Conservation (phyloP, 116 monocot genomes). For the Zostera marina region DNA sequence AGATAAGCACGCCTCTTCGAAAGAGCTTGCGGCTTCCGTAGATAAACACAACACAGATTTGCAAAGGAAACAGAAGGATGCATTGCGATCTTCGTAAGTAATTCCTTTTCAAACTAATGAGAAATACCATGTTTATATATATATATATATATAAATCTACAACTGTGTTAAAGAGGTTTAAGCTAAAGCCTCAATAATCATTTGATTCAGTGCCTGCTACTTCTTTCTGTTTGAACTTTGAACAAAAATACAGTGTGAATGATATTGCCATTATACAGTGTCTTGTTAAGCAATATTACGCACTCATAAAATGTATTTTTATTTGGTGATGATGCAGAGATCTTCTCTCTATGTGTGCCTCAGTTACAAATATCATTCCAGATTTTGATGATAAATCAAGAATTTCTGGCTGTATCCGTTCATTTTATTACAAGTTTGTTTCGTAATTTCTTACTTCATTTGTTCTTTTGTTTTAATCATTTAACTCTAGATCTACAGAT, state of each 20-base stretch:
- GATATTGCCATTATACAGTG: no score
- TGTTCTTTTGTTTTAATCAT: not conserved
- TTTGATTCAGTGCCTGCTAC: no score
- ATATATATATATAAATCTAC: no score
- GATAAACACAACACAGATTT: constrained; percentile 23
- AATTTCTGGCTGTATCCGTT: constrained; percentile 75
- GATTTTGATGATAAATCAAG: constrained; percentile 29
- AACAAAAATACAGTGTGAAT: not conserved
- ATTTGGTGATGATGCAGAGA: constrained; percentile 28
- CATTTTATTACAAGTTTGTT: not conserved
- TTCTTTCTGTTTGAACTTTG: no score
- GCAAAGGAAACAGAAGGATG: constrained; percentile 34
- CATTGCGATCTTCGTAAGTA: constrained; percentile 4
- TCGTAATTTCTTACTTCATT: not conserved
- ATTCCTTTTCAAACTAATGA: no score
- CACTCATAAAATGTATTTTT: not conserved
- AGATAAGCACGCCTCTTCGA: no score
- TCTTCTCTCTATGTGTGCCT: constrained; percentile 63
- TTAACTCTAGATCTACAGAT: constrained; percentile 15
- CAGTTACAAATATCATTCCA: constrained; percentile 54
- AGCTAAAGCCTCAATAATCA: no score
- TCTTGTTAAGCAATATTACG: not conserved
- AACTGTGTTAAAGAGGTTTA: no score
- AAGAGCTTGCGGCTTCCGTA: constrained; percentile 26
- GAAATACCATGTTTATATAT: no score